Percentiles rank a stretch among this genome's conserved stretches.
phyloP scores from a whole-genome alignment of 495 filamentous ascomycete genomes.

The Penicillium odoratum region DNA sequence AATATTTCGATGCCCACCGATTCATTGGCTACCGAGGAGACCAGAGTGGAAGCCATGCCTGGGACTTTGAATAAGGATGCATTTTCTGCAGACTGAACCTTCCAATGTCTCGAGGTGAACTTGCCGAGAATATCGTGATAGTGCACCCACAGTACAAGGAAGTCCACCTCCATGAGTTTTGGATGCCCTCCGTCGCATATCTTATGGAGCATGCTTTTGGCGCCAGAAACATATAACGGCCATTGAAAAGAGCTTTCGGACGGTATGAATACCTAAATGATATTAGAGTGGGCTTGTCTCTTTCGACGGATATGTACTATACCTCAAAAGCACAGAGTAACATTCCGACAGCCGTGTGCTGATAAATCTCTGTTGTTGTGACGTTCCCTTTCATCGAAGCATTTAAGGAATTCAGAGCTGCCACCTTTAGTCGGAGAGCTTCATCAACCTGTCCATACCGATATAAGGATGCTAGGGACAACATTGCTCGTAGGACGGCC shows the following conservation, averaged over 20 bases:
- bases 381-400: constrained; percentile 2
- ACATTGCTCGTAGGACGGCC: constrained; percentile 15
- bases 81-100: background rate
- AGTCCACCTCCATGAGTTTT: constrained; percentile 10
- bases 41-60: constrained; percentile 8
- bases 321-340: constrained; percentile 18
- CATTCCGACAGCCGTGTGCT: constrained; percentile 14
- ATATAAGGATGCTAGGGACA: constrained; percentile 13
- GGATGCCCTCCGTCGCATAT: constrained; percentile 7
- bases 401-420: constrained; percentile 6
- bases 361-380: constrained; percentile 12
- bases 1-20: background rate
- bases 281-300: background rate
- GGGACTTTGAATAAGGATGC: constrained; percentile 3
- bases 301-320: background rate
- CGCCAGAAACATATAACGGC: constrained; percentile 14
- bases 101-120: constrained; percentile 12
- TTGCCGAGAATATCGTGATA: constrained; percentile 17
- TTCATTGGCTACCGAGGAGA: background rate
- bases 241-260: constrained; percentile 17
- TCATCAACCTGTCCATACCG: constrained; percentile 9
- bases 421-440: constrained; percentile 11
- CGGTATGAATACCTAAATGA: background rate
- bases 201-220: constrained; percentile 14
- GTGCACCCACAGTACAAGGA: constrained; percentile 14